Base-by-base conservation (phyloP, 2,329 filamentous ascomycete genomes). In the Xylariaceae sp. region DNA sequence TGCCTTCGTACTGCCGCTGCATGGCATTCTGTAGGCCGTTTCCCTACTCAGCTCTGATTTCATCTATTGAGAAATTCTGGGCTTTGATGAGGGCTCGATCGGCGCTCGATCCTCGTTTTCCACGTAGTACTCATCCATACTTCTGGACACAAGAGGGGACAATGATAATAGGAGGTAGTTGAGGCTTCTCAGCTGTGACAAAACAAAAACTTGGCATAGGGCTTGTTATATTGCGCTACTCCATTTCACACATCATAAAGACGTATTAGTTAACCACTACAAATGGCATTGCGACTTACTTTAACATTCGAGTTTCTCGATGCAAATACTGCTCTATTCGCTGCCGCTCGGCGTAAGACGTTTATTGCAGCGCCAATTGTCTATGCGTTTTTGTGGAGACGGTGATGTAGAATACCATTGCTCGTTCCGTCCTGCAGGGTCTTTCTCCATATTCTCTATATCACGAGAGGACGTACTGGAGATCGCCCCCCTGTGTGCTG, bases 121-220 rank as follows among this genome's bases (percentile, higher is more conserved):
- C 32, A 42, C 18, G 45, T 44, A 48, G 45, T 33, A 49, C 22
- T 40, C 32, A 48, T 49, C 35, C 44, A 49, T 36, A 42, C 39
- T 15, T 15, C 35, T 32, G 42, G 35, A 22, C 39, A 48, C 11
- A n/a, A 11, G 49, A 56, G 54, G 52, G 48, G 52, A 48, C 49
- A 46, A 43, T 15, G 11, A 45, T 38, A 14, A 18, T 36, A 47
- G 22, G 11, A 39, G 33, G 45, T 51, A 44, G n/a, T 36, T 35
- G 44, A 50, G 52, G 42, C 10, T 19, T 30, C 48, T 49, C 47
- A 53, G 48, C 45, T 51, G 52, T 49, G 38, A 31, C 44, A 47
- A 49, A 17, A 18, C 40, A 33, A 22, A n/a, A 14, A 6, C 14
- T 15, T 33, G 42, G 14, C 14, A 3, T 42, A 27, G 12, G n/a